Conservation (phyloP, 441 rosid species). For the Aquilaria agallochum region DNA sequence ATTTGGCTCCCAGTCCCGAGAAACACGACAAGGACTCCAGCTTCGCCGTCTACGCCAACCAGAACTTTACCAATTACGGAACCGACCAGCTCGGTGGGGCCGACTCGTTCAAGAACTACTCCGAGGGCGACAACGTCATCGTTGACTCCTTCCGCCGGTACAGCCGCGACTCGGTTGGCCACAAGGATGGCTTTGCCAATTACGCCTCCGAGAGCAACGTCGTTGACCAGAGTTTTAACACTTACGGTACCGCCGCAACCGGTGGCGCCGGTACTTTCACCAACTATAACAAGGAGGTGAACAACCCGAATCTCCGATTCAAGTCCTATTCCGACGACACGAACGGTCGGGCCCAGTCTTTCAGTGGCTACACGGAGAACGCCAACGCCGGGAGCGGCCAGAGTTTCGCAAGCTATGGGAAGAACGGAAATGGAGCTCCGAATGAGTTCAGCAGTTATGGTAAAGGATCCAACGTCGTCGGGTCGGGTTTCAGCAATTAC, state of each 20-base stretch:
- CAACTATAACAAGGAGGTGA: slow-evolving; percentile 47
- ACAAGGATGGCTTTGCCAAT: slow-evolving; percentile 48
- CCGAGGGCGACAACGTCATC: slow-evolving; percentile 36
- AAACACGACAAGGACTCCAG: slow-evolving; percentile 47
- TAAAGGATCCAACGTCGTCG: slow-evolving; percentile 55
- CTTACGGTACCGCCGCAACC: slow-evolving; percentile 58
- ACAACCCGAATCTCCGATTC: slow-evolving; percentile 66
- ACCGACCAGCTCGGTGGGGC: slow-evolving; percentile 36
- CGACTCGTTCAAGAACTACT: slow-evolving; percentile 56
- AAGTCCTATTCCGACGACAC: slow-evolving; percentile 51
- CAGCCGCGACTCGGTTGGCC: slow-evolving; percentile 49
- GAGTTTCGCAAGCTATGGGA: slow-evolving; percentile 60
- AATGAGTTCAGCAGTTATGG: slow-evolving; percentile 60
- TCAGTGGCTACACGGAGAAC: slow-evolving; percentile 42
- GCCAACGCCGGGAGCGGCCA: slow-evolving; percentile 65
- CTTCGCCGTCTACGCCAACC: slow-evolving; percentile 43
- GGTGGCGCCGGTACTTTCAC: slow-evolving; percentile 69
- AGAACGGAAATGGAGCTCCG: slow-evolving; percentile 56
- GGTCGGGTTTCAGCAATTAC: slow-evolving; percentile 62
- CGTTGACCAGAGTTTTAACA: slow-evolving; percentile 69
- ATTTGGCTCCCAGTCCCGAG: slow-evolving; percentile 40
- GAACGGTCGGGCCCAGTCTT: slow-evolving; percentile 44
- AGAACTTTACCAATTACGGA: slow-evolving; percentile 79
- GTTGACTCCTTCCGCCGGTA: slow-evolving; percentile 67
- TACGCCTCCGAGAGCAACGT: slow-evolving; percentile 57